phyloP scores from a whole-genome alignment of 1,284 basidiomycete species.

The Coniferiporia weirii region DNA sequence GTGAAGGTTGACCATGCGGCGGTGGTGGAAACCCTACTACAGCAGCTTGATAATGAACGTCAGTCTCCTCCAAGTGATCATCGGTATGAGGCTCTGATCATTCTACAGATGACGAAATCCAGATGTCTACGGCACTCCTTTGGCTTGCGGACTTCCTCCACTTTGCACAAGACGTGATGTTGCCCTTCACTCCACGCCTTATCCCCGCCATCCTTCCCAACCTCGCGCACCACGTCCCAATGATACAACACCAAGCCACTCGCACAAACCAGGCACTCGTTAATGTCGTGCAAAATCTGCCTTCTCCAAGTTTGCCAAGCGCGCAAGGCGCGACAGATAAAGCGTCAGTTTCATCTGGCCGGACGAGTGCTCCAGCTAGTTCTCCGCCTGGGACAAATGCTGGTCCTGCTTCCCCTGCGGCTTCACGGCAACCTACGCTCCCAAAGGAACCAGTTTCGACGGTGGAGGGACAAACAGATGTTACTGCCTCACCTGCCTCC shows the following conservation, averaged over 20 bases:
- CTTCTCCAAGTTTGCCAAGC: conserved; percentile 56
- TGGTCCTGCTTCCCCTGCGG: neutral
- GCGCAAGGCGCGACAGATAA: conserved; percentile 33
- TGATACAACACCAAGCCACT: conserved; percentile 85
- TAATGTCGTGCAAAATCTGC: conserved; percentile 80
- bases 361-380: conserved; percentile 29
- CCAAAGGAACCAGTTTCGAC: conserved; percentile 2
- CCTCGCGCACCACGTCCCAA: conserved; percentile 85
- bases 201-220: conserved; percentile 92
- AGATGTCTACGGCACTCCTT: conserved; percentile 81
- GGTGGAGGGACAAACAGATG: conserved; percentile 13
- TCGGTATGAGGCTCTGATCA: neutral
- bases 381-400: conserved; percentile 2
- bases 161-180: conserved; percentile 87
- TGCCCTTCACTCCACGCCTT: conserved; percentile 91
- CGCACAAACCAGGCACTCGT: conserved; percentile 85
- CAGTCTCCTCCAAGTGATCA: conserved; percentile 28
- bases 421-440: conserved; percentile 1
- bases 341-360: conserved; percentile 26
- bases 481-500: conserved; percentile 33
- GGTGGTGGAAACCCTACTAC: conserved; percentile 93
- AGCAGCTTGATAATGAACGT: conserved; percentile 85
- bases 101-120: conserved; percentile 76
- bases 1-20: conserved; percentile 89
- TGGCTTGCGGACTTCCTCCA: conserved; percentile 93